Conservation (phyloP, 805 yeast genomes). For the Scheffersomyces lignosus region DNA sequence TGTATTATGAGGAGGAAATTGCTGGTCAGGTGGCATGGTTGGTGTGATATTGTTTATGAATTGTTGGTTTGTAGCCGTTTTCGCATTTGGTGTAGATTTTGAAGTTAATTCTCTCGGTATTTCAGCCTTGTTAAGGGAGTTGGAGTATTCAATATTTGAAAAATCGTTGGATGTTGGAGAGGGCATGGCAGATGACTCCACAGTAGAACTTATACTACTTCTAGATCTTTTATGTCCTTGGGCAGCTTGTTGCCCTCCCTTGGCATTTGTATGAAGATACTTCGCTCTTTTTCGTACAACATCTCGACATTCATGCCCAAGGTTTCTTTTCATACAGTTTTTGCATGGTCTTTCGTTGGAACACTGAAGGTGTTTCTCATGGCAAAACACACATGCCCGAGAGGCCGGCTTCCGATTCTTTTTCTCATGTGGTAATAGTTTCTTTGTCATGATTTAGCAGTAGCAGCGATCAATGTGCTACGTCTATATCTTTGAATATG, state of each 20-base stretch:
- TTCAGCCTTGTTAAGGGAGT: too few species aligned
- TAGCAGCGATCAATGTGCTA: too few species aligned
- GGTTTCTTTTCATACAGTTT: slow-evolving; percentile 64
- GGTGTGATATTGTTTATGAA: slow-evolving; percentile 1
- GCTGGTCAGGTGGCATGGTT: not conserved
- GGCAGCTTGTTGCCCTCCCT: slow-evolving; percentile 1
- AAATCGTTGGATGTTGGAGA: too few species aligned
- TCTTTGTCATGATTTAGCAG: slow-evolving; percentile 61
- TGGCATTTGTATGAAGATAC: slow-evolving; percentile 22
- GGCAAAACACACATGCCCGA: slow-evolving; percentile 74
- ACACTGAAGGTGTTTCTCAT: slow-evolving; percentile 72
- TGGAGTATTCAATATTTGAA: too few species aligned
- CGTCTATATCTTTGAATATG: too few species aligned
- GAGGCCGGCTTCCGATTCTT: slow-evolving; percentile 58
- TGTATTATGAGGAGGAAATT: slow-evolving; percentile 5
- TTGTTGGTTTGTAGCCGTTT: not conserved
- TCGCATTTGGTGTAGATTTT: too few species aligned
- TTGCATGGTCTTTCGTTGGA: slow-evolving; percentile 68
- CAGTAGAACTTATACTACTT: not conserved
- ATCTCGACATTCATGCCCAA: slow-evolving; percentile 57
- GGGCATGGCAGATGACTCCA: not conserved
- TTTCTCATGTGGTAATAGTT: slow-evolving; percentile 54
- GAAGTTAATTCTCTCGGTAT: too few species aligned
- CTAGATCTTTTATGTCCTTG: not conserved
- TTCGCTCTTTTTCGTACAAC: slow-evolving; percentile 54